phyloP scores from a whole-genome alignment of 2,329 filamentous ascomycete species.

The Colletotrichum orchidophilum region DNA sequence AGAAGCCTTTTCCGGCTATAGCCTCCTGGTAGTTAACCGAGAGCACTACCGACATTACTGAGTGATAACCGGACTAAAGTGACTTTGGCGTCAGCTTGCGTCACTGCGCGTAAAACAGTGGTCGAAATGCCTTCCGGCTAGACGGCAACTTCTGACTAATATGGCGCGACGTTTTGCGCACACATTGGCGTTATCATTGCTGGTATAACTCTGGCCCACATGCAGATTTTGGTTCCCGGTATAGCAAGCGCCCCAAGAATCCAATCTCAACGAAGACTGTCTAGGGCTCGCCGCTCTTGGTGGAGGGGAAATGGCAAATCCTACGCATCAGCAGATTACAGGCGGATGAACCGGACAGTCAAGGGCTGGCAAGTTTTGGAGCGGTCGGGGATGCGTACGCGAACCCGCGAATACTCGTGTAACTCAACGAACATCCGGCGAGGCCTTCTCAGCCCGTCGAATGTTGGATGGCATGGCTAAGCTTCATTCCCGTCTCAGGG shows the following conservation, averaged over 20 bases:
- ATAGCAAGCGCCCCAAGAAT: too few relatives aligned
- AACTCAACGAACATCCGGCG: background rate
- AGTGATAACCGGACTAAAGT: background rate
- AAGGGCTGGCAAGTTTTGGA: slow-evolving; percentile 3
- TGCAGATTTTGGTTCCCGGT: background rate
- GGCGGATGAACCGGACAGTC: slow-evolving; percentile 14
- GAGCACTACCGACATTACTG: background rate
- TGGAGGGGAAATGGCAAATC: background rate
- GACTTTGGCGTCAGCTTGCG: background rate
- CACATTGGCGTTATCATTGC: background rate
- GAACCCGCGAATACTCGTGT: slow-evolving; percentile 1
- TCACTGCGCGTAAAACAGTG: background rate
- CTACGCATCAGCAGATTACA: slow-evolving; percentile 2
- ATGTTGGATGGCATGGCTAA: background rate
- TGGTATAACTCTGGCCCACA: background rate
- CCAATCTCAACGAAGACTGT: background rate
- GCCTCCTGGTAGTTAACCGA: background rate
- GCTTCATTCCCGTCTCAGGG: slow-evolving; percentile 15
- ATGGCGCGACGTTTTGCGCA: background rate
- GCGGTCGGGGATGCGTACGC: background rate
- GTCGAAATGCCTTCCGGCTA: background rate
- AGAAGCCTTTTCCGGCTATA: background rate
- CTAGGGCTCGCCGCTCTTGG: background rate
- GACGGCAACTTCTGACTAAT: background rate
- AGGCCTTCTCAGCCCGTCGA: background rate